A percentile compares a stretch with the other conserved stretches of the same genome.
Evolutionary conservation across 2,329 filamentous ascomycete genomes (phyloP).

Genomic region (Hymenotorrendiella dingleyae): DNA sequence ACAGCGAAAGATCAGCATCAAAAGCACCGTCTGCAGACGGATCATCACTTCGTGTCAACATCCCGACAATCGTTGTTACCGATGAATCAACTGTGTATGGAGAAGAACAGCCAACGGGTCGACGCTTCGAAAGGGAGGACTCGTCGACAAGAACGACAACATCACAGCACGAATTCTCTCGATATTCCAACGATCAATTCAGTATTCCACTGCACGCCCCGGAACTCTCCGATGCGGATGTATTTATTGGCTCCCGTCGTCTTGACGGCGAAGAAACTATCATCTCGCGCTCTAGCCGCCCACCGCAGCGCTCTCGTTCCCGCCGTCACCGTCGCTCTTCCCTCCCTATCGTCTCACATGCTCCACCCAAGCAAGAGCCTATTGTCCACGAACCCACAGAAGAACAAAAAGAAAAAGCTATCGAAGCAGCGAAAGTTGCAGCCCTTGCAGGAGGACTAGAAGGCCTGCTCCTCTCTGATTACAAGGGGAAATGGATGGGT

Average conservation of each 20-base stretch:
- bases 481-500: constrained; percentile 35
- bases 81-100: neutral
- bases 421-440: constrained; percentile 23
- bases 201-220: neutral
- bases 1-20: constrained; percentile 16
- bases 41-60: neutral
- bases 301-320: neutral
- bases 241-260: neutral
- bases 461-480: constrained; percentile 35
- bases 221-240: neutral
- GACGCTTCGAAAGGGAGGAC: neutral
- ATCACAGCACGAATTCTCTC: constrained; percentile 2
- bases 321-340: constrained; percentile 3
- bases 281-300: neutral
- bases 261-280: neutral
- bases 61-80: neutral
- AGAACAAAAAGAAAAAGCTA: constrained; percentile 10
- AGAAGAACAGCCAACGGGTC: neutral
- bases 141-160: constrained; percentile 1
- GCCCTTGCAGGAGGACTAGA: constrained; percentile 33
- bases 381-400: constrained; percentile 19
- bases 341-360: too few relatives aligned
- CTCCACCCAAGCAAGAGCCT: too few relatives aligned
- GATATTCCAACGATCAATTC: constrained; percentile 2
- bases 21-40: constrained; percentile 15